Conservation (phyloP, 129 eudicot species). For the Glebionis coronaria region DNA sequence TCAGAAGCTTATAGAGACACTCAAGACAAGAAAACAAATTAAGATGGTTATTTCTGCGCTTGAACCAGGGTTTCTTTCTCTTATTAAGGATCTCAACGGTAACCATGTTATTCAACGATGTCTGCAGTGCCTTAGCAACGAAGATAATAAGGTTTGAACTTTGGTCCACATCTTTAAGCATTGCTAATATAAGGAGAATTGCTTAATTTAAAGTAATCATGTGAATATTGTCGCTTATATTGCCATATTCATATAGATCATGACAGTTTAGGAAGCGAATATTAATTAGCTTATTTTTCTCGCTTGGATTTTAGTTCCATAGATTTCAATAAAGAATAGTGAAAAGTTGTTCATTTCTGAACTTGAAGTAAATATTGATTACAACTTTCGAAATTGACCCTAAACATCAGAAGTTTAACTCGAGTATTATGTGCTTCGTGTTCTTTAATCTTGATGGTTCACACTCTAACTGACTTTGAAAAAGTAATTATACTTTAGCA, state of each 20-base stretch:
- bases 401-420: neutral
- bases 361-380: neutral
- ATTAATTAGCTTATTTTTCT: neutral
- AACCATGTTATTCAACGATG: conserved; percentile 79
- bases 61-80: conserved; percentile 63
- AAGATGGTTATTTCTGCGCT: conserved; percentile 45
- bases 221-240: neutral
- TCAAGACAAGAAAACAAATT: conserved; percentile 61
- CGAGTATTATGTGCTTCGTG: neutral
- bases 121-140: conserved; percentile 50
- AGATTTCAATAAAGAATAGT: neutral
- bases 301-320: neutral
- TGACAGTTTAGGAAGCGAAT: neutral
- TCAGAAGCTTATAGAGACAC: conserved; percentile 68
- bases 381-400: neutral
- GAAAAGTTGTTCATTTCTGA: neutral
- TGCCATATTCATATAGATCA: conserved; percentile 8
- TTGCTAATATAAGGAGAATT: neutral
- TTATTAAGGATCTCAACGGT: conserved; percentile 67
- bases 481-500: neutral
- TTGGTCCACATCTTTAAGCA: conserved; percentile 1
- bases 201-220: neutral
- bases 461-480: neutral
- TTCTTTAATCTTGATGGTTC: neutral
- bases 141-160: conserved; percentile 57